A percentile compares a stretch with the other conserved stretches of the same genome.
These are phyloP conservation scores for Trichoderma parareesei DNA, from an alignment of 495 filamentous ascomycete species.

Conservation along the genomic window DNA sequence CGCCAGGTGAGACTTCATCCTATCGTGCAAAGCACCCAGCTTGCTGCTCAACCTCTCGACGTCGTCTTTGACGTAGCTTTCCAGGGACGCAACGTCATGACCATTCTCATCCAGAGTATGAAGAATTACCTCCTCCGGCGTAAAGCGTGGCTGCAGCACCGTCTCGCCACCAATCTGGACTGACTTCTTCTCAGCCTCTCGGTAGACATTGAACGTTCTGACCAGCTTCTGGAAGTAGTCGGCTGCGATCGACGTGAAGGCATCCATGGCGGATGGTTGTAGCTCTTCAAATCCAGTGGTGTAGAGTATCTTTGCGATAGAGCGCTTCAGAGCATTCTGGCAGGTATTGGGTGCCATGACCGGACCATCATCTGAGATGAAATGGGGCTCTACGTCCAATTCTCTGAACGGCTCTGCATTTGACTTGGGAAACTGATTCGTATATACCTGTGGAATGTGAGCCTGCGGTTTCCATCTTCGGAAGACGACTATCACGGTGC, in stretches of 20 bases:
- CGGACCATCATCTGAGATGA: slow-evolving; percentile 78
- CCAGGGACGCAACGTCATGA: slow-evolving; percentile 69
- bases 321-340: slow-evolving; percentile 76
- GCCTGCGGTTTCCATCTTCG: neutral
- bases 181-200: slow-evolving; percentile 62
- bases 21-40: slow-evolving; percentile 76
- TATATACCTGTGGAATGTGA: slow-evolving; percentile 62
- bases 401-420: slow-evolving; percentile 87
- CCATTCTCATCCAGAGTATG: slow-evolving; percentile 80
- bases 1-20: slow-evolving; percentile 81
- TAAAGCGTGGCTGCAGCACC: slow-evolving; percentile 61
- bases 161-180: slow-evolving; percentile 35
- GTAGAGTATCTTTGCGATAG: slow-evolving; percentile 89
- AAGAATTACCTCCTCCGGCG: slow-evolving; percentile 72
- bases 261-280: slow-evolving; percentile 87
- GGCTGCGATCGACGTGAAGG: slow-evolving; percentile 79
- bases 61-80: slow-evolving; percentile 88
- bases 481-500: neutral
- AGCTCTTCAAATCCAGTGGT: slow-evolving; percentile 97
- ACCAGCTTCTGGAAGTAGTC: slow-evolving; percentile 84
- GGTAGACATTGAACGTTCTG: slow-evolving; percentile 68
- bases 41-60: slow-evolving; percentile 83
- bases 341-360: slow-evolving; percentile 74
- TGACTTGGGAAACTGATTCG: slow-evolving; percentile 97
- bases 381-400: slow-evolving; percentile 72